Base-by-base conservation (phyloP, 108 stramenopile species). In the Fistulifera pelliculosa region DNA sequence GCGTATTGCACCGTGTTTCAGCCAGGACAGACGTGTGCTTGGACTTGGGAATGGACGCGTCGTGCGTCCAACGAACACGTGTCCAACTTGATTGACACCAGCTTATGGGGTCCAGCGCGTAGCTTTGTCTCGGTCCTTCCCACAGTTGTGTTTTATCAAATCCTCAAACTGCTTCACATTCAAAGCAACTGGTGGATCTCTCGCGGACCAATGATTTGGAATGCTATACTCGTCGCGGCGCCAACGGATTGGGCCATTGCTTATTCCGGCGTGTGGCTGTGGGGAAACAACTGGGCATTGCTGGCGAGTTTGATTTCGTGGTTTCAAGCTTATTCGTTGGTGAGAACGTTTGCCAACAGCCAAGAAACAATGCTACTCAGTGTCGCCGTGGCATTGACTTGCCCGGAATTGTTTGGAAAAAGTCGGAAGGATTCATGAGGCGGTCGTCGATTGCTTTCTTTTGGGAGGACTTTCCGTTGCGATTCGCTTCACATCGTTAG, bases 1-100 rank as follows among this genome's bases (percentile, higher is more conserved):
- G 84, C 90, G 8, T 93, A 93, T 60, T 93, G 90, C 52, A 47
- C 71, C 24, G 80, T 66, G 6, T 88, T 85, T 60, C 52, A 59
- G 6, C 68, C 70, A 49, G 82, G 82, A 14, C n/a, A n/a, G n/a
- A 3, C 31, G 31, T 35, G 31, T 8, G 31, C 31, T 35, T 70
- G 78, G 24, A 93, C 90, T 13, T 93, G 90, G 90, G 90, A 93
- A 71, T 93, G 90, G 90, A 93, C 79, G 47, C 68, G 86, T 25
- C 56, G 87, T 35, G 53, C 68, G 2, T 13, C 17, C 12, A 45
- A 19, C 26, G 62, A 53, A 13, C 3, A 13, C 40, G 22, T 47
- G 48, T 44, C 52, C 41, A 13, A 44, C 8, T 52, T 71, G 1
- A 41, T 73, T 1, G 61, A 64, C 1, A 47, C 54, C 51, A 69